A percentile compares a stretch with the other conserved stretches of the same genome.
phyloP scores from a whole-genome alignment of 2,329 filamentous ascomycete species.

The Nothomitra cinnamomea region DNA sequence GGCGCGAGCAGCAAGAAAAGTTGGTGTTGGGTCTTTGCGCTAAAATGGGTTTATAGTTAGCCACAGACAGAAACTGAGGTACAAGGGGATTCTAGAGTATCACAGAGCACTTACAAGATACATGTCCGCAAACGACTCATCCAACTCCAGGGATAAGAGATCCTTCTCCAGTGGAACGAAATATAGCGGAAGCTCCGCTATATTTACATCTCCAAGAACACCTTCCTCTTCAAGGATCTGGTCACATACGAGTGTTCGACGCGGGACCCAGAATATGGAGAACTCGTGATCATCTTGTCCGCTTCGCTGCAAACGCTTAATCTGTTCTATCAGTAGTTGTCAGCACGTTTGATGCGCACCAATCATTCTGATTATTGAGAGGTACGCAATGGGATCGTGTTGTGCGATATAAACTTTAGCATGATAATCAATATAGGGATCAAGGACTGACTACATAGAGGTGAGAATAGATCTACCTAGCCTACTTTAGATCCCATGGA shows the following conservation, averaged over 20 bases:
- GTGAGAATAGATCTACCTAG: slow-evolving; percentile 33
- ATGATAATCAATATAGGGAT: slow-evolving; percentile 30
- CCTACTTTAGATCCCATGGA: slow-evolving; percentile 42
- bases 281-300: slow-evolving; percentile 89
- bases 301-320: slow-evolving; percentile 75
- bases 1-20: slow-evolving; percentile 75
- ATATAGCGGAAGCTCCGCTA: slow-evolving; percentile 70
- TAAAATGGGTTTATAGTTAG: slow-evolving; percentile 13
- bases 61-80: neutral
- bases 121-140: slow-evolving; percentile 71
- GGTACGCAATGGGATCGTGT: neutral
- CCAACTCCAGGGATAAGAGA: slow-evolving; percentile 75
- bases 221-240: slow-evolving; percentile 83
- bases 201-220: slow-evolving; percentile 79
- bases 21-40: slow-evolving; percentile 79
- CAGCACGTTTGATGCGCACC: slow-evolving; percentile 24
- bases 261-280: slow-evolving; percentile 88
- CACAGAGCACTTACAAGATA: slow-evolving; percentile 45
- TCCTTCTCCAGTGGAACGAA: slow-evolving; percentile 89
- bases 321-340: slow-evolving; percentile 56
- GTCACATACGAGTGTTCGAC: slow-evolving; percentile 80
- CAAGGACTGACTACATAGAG: slow-evolving; percentile 40
- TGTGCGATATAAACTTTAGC: neutral
- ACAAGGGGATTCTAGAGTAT: no score
- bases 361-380: neutral